Conservation (phyloP, 2,329 filamentous ascomycete species). For the Penicillium sumatraense region DNA sequence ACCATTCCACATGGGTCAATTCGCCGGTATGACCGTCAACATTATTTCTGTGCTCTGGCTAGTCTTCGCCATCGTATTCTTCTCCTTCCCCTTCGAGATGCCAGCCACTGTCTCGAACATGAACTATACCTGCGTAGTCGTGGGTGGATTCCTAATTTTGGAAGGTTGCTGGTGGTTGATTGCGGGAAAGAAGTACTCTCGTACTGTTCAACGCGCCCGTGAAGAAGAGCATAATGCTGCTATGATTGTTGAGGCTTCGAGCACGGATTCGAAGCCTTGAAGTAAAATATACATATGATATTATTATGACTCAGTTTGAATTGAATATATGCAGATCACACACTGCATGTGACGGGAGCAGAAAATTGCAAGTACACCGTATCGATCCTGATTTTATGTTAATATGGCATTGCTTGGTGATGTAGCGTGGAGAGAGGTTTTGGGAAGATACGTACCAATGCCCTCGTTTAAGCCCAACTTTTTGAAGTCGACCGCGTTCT, state of each 20-base stretch:
- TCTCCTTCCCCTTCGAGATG: constrained; percentile 48
- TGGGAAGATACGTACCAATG: constrained; percentile 31
- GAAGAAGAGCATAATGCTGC: constrained; percentile 62
- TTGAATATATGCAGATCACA: not conserved
- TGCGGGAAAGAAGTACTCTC: constrained; percentile 44
- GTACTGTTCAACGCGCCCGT: constrained; percentile 41
- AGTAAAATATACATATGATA: not conserved
- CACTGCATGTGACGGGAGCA: not conserved
- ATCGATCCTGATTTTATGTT: constrained; percentile 15
- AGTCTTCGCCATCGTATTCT: constrained; percentile 56
- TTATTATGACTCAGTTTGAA: not conserved
- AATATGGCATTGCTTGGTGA: not conserved
- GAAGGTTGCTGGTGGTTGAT: constrained; percentile 51
- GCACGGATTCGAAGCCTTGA: not conserved
- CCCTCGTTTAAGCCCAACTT: constrained; percentile 44
- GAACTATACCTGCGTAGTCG: constrained; percentile 56
- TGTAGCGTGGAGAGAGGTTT: not conserved
- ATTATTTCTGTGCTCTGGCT: constrained; percentile 53
- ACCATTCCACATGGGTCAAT: constrained; percentile 50
- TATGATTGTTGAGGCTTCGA: constrained; percentile 15
- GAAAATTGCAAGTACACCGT: constrained; percentile 22
- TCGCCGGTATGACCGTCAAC: constrained; percentile 50
- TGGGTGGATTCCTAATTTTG: constrained; percentile 47
- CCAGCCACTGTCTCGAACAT: constrained; percentile 48
- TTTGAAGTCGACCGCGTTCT: constrained; percentile 42